These are phyloP conservation scores for Nicotiana attenuata DNA, from an alignment of 257 asterid species.

Conservation along the genomic window DNA sequence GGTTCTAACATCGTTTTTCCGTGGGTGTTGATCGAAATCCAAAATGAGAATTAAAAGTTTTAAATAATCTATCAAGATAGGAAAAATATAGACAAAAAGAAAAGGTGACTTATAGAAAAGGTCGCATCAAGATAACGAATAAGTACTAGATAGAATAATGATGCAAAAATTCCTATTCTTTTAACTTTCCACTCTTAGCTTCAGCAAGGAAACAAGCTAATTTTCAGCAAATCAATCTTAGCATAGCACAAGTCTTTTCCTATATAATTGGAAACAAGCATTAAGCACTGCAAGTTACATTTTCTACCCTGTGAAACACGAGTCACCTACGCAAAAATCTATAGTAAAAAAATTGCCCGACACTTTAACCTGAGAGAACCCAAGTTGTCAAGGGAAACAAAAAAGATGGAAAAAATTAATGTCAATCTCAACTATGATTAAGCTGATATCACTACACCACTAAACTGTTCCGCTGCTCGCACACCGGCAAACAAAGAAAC, in stretches of 20 bases:
- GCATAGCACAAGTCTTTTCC: neutral
- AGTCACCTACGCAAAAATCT: neutral
- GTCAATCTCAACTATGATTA: constrained; percentile 16
- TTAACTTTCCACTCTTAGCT: neutral
- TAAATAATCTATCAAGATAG: neutral
- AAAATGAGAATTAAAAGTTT: neutral
- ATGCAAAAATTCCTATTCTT: neutral
- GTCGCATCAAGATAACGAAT: neutral
- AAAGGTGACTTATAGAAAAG: neutral
- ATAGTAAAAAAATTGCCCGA: neutral
- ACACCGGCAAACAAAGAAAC: neutral
- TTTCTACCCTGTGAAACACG: neutral
- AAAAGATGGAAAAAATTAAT: neutral
- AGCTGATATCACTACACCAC: neutral
- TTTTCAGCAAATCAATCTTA: neutral
- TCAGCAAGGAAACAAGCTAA: neutral
- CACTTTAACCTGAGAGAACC: neutral
- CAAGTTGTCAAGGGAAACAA: neutral
- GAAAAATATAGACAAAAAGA: neutral
- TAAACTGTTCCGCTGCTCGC: neutral
- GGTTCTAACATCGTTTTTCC: too few species aligned
- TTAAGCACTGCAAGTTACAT: neutral
- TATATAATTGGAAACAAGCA: neutral
- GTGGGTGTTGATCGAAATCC: neutral
- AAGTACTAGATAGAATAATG: neutral